Evolutionary conservation across 2,329 filamentous ascomycete genomes (phyloP), one percentile per base, ranked within the genome.

Genomic region (Hymenoscyphus linearis): DNA sequence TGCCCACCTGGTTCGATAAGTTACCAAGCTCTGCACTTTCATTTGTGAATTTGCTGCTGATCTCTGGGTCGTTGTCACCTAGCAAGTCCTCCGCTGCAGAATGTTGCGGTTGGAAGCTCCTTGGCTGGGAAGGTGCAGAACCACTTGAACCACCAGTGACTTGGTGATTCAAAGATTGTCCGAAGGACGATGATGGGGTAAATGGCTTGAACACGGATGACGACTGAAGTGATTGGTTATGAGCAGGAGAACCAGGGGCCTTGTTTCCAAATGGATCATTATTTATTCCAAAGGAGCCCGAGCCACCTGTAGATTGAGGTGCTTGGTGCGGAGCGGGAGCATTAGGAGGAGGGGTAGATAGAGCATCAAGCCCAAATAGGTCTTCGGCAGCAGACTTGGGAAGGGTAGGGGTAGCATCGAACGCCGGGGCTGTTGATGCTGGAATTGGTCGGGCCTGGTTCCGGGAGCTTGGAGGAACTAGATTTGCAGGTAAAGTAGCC

Each of bases 11-110:
- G 74, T 96, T 98, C 0, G 93, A 97, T 68, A 99, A 81, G 72
- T 99, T 98, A 57, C 93, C 95, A 61, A 99, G 82, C 74, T 99
- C 95, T 0, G 90, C 88, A 2, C 93, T 95, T 72, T 99, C 95
- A 66, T 87, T 88, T 0, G 89, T 95, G 27, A 98, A 79, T 73
- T 90, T 96, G 74, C 89, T 95, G 76, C 88, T 93, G 60, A 93
- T 86, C 70, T 96, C 92, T 1, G 89, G 89, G 66, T 98, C 93
- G 66, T 87, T 88, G 68, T 97, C 93, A 16, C 90, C 91, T n/a
- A 99, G 81, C 7, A 98, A 81, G 74, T 98, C 95, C 69, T 97
- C 92, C 57, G 87, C 81, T 10, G 80, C 79, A 57, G 83, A 79
- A 36, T 74, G 72, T 56, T 76, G 75, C 52, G 70, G 75, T 66